phyloP scores from a whole-genome alignment of 345 rosid species.

The Salix dunnii region DNA sequence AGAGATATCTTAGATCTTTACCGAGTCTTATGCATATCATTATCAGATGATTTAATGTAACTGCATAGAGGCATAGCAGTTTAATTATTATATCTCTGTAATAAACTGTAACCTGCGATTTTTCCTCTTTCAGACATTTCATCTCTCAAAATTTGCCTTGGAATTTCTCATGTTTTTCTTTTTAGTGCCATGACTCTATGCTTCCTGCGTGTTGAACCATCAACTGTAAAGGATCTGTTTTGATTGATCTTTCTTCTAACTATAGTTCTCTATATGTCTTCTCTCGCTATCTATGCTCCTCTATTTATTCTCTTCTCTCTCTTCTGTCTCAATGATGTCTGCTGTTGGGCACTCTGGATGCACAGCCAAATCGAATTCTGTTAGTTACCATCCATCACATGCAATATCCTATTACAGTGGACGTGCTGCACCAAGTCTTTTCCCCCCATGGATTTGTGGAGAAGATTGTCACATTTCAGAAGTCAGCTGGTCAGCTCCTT shows the following conservation, averaged over 20 bases:
- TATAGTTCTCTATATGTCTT: not conserved
- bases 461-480: slow-evolving; percentile 96
- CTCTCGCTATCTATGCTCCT: slow-evolving; percentile 38
- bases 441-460: slow-evolving; percentile 91
- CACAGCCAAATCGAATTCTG: slow-evolving; percentile 90
- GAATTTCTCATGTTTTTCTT: not conserved
- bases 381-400: slow-evolving; percentile 90
- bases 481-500: slow-evolving; percentile 88
- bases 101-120: not conserved
- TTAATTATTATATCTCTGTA: not conserved
- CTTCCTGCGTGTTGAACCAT: not conserved
- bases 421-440: slow-evolving; percentile 92
- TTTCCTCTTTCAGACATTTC: not conserved
- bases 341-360: slow-evolving; percentile 59
- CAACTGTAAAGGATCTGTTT: slow-evolving; percentile 8
- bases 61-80: not conserved
- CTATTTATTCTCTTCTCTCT: slow-evolving; percentile 58
- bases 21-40: not conserved
- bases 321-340: slow-evolving; percentile 56
- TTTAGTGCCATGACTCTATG: not conserved
- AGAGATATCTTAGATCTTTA: not conserved
- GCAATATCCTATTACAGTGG: slow-evolving; percentile 96
- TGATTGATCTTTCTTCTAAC: slow-evolving; percentile 23
- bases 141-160: not conserved
- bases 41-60: not conserved